These are phyloP conservation scores for Dendrocalamus sinicus DNA, from an alignment of 176 grass and related monocot genomes.

Conservation along the genomic window DNA sequence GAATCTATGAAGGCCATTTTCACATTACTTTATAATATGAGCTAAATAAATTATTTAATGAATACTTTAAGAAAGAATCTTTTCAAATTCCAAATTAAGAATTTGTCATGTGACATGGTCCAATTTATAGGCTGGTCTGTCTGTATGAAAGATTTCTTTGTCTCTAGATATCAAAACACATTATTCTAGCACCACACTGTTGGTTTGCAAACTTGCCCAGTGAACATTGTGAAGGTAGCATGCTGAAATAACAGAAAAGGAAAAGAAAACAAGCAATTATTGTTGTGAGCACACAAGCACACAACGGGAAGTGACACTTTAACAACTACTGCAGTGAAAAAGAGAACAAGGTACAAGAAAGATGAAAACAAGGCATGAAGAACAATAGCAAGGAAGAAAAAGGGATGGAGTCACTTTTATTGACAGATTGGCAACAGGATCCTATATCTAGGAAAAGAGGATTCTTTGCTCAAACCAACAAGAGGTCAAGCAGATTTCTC, in stretches of 20 bases:
- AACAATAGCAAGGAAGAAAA: conserved; percentile 23
- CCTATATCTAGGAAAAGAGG: conserved; percentile 9
- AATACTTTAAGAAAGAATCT: conserved; percentile 22
- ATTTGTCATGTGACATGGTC: background rate
- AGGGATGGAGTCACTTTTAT: conserved; percentile 35
- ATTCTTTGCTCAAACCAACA: conserved; percentile 27
- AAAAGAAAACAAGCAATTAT: conserved; percentile 28
- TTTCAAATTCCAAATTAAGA: conserved; percentile 23
- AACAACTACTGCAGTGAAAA: conserved; percentile 24
- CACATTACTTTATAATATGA: conserved; percentile 27
- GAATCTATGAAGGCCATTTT: conserved; percentile 26
- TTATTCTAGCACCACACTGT: conserved; percentile 17
- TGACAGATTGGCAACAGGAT: conserved; percentile 37
- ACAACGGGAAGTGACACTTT: background rate
- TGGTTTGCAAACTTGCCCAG: background rate
- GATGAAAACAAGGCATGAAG: conserved; percentile 35
- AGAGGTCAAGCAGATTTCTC: conserved; percentile 6
- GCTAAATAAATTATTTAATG: background rate
- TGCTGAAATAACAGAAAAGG: background rate
- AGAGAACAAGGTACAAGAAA: conserved; percentile 27
- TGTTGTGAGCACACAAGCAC: background rate
- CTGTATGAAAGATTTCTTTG: background rate
- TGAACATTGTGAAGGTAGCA: conserved; percentile 8
- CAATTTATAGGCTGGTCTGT: background rate
- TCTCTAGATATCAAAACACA: background rate